phyloP scores from a whole-genome alignment of 2,329 filamentous ascomycete species.

The Arthrobotrys musiformis region DNA sequence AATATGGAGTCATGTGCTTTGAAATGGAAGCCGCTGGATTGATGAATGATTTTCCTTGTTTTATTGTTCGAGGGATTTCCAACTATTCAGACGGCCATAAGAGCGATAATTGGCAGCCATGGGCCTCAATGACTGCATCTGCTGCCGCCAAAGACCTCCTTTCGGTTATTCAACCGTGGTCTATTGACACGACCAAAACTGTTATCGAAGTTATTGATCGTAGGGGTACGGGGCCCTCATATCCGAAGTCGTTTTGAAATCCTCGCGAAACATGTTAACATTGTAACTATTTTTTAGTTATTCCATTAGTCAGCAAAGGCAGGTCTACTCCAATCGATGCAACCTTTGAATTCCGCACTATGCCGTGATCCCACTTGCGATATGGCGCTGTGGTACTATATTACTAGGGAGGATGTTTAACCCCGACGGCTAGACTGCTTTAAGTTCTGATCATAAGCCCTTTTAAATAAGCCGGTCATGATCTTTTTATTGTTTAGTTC shows the following conservation, averaged over 20 bases:
- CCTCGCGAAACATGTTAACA: neutral
- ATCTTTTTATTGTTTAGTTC: too few species aligned
- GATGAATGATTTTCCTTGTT: neutral
- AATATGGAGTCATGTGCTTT: neutral
- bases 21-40: too few species aligned
- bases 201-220: neutral
- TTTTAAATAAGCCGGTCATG: too few species aligned
- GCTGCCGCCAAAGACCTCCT: neutral
- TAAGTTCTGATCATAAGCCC: too few species aligned
- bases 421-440: too few species aligned
- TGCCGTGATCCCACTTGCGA: too few species aligned
- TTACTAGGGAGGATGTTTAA: too few species aligned
- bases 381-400: too few species aligned
- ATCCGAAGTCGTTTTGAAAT: neutral
- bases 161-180: neutral
- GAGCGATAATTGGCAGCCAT: neutral
- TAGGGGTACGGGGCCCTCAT: neutral
- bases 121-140: neutral
- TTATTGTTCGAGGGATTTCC: slow-evolving; percentile 1
- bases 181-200: neutral
- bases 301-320: too few species aligned
- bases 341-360: too few species aligned
- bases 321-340: too few species aligned
- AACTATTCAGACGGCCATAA: neutral
- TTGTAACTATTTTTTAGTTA: too few species aligned